phyloP scores from a whole-genome alignment of 2,329 filamentous ascomycete genomes.

The Microdochium bolleyi region DNA sequence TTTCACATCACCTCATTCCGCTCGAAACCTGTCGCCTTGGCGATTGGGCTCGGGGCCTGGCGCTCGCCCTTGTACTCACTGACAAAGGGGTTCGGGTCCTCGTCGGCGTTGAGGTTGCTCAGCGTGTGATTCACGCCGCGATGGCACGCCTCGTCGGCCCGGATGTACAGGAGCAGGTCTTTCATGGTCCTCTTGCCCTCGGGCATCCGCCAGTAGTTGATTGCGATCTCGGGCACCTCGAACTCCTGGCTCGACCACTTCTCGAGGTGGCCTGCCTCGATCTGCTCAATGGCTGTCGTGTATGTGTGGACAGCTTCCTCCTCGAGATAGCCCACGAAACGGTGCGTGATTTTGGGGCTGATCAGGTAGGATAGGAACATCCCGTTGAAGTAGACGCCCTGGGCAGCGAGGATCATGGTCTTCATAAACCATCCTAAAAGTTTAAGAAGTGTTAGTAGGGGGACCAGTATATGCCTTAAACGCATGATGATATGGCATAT shows the following conservation, averaged over 20 bases:
- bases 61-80: slow-evolving; percentile 67
- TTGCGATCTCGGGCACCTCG: slow-evolving; percentile 76
- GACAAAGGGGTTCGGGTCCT: slow-evolving; percentile 89
- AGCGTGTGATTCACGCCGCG: slow-evolving; percentile 95
- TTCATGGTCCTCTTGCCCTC: slow-evolving; percentile 75
- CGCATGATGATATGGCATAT: neutral
- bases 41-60: slow-evolving; percentile 58
- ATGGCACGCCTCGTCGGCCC: slow-evolving; percentile 84
- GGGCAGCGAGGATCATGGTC: slow-evolving; percentile 80
- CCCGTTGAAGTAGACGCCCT: slow-evolving; percentile 94
- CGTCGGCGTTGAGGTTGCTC: slow-evolving; percentile 74
- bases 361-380: slow-evolving; percentile 86
- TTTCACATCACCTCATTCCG: slow-evolving; percentile 65
- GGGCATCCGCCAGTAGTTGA: slow-evolving; percentile 92
- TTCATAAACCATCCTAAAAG: slow-evolving; percentile 73
- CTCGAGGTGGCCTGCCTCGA: slow-evolving; percentile 77
- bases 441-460: slow-evolving; percentile 17
- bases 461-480: neutral
- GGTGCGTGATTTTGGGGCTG: slow-evolving; percentile 80
- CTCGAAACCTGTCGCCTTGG: slow-evolving; percentile 71
- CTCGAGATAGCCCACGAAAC: slow-evolving; percentile 94
- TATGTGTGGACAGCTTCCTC: slow-evolving; percentile 97
- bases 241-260: slow-evolving; percentile 67
- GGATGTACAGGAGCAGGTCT: slow-evolving; percentile 80
- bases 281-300: slow-evolving; percentile 77